Evolutionary conservation across 257 asterid species (phyloP), one percentile per base, ranked within the genome.

Genomic region (Solanum raphanifolium): DNA sequence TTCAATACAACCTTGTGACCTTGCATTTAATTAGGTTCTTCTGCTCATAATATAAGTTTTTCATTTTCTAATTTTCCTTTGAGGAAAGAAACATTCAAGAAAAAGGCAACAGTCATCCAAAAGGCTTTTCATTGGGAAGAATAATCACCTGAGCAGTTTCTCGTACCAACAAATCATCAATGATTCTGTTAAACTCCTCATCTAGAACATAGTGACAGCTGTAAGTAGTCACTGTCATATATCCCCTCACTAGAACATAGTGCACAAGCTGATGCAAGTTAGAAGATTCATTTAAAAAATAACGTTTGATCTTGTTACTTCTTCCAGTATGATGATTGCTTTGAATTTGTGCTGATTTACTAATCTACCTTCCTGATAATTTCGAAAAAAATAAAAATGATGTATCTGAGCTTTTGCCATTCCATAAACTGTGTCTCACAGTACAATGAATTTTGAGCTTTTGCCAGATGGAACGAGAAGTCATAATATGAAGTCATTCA

Each of bases 151-250:
- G 98, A 86, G 94, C 93, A 78, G 91, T 91, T 94, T 97, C 99
- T 89, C 94, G 52, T 27, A 82, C 93, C 95, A 97, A 90, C 91
- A 94, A 97, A 83, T 95, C 91, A 6, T 93, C 94, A 68, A 96
- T 93, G 76, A 91, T 95, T 71, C 88, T 89, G 87, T 93, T 93
- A 92, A 97, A 97, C 43, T 81, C 99, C 89, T 94, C 93, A 84
- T 97, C 98, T 38, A 92, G 88, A 78, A 95, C 93, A 88, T 93
- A 95, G 92, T 95, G 99, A 71, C 93, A 89, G 92, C 99, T 97
- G 91, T 95, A 95, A 88, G 98, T 97, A n/a, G 93, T 83, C 60
- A 91, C 98, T 0, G 99, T 98, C 91, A 95, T 88, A 90, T 97
- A 97, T 10, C 99, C 99, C 91, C 99, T 91, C 90, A 52, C n/a